A percentile compares a stretch with the other conserved stretches of the same genome.
These are phyloP conservation scores for Vitis amurensis DNA, from an alignment of 164 flowering plant species.

Conservation along the genomic window DNA sequence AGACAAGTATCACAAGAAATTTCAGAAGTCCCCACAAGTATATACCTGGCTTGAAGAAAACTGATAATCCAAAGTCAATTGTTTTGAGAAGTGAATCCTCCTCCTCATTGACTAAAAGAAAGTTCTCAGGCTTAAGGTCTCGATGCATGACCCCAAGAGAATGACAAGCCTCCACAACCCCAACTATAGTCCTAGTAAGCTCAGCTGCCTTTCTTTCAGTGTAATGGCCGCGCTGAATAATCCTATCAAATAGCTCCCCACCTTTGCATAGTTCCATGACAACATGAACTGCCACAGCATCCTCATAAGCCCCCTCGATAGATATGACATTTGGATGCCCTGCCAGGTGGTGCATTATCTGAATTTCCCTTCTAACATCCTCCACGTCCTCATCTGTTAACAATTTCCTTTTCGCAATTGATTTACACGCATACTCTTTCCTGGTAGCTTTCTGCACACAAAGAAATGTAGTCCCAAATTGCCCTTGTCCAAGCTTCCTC, in stretches of 20 bases:
- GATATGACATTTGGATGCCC: constrained; percentile 46
- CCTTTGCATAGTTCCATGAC: constrained; percentile 49
- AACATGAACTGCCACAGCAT: constrained; percentile 44
- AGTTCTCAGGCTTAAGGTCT: constrained; percentile 55
- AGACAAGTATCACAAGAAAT: background rate
- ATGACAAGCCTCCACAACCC: constrained; percentile 51
- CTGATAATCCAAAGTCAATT: constrained; percentile 46
- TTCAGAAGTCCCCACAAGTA: background rate
- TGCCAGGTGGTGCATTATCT: constrained; percentile 47
- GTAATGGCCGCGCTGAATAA: constrained; percentile 43
- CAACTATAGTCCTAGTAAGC: constrained; percentile 45
- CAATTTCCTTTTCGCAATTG: constrained; percentile 47
- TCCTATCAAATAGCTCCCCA: constrained; percentile 53
- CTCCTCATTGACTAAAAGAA: constrained; percentile 36
- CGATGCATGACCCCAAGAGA: constrained; percentile 50
- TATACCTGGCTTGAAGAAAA: constrained; percentile 52
- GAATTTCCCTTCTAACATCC: constrained; percentile 48
- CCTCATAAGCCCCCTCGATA: constrained; percentile 48
- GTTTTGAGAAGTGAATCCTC: constrained; percentile 48
- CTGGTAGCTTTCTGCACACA: constrained; percentile 39
- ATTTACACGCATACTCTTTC: constrained; percentile 40
- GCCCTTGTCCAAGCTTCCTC: constrained; percentile 48
- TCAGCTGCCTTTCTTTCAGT: constrained; percentile 48
- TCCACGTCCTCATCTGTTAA: constrained; percentile 43
- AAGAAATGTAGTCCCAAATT: constrained; percentile 41